phyloP scores from a whole-genome alignment of 129 eudicot species.

The Flaveria brownii region DNA sequence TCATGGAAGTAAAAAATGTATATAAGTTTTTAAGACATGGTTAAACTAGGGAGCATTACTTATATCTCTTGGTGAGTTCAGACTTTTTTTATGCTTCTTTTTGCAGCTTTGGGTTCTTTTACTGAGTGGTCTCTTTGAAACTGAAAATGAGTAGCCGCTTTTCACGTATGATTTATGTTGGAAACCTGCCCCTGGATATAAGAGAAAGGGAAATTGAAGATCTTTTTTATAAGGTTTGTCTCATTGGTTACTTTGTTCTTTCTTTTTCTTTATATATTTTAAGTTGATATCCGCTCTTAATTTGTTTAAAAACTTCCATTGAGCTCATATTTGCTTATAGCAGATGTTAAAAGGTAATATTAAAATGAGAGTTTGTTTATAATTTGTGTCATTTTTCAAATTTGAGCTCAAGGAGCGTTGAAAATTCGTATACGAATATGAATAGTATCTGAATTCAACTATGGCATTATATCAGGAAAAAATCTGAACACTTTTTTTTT shows the following conservation, averaged over 20 bases:
- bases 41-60: neutral
- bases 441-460: neutral
- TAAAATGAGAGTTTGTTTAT: neutral
- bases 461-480: neutral
- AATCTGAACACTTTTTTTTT: neutral
- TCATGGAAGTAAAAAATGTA: conserved; percentile 28
- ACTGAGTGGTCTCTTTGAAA: conserved; percentile 22
- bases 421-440: neutral
- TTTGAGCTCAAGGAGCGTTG: neutral
- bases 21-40: conserved; percentile 9
- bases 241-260: neutral
- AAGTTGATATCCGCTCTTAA: conserved; percentile 4
- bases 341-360: neutral
- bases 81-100: conserved; percentile 4
- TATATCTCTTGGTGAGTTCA: conserved; percentile 21
- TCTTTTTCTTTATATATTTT: neutral
- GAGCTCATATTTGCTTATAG: neutral
- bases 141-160: conserved; percentile 86
- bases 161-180: conserved; percentile 96
- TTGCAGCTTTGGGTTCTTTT: conserved; percentile 41
- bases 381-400: neutral
- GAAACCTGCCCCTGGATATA: conserved; percentile 88
- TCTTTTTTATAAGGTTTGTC: conserved; percentile 83
- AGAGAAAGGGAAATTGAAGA: conserved; percentile 88
- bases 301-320: neutral